Base-by-base conservation (phyloP, 306 rosid genomes). In the Crotalaria pallida region DNA sequence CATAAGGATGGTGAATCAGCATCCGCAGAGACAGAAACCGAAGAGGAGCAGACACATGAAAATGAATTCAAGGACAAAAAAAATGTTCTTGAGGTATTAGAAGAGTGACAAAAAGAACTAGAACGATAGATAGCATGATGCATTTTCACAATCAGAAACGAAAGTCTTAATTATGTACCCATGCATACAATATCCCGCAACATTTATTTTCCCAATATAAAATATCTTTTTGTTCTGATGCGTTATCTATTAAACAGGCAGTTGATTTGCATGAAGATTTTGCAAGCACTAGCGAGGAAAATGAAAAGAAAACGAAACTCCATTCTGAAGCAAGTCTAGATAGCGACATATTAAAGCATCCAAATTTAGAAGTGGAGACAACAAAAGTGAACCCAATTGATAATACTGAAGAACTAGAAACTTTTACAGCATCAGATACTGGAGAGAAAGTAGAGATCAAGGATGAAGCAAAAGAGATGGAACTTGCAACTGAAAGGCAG, bases 171-270 rank as follows among this genome's bases (percentile, higher is more conserved):
- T 19, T 50, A 24, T 51, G 3, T 40, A 24, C 12, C 44, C 7
- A 51, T 26, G 19, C 15, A 19, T 36, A 3, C n/a, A 21, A 41
- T 1, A 31, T 5, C 6, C 8, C 5, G 7, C 1, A 7, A 10
- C 21, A 59, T 27, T 76, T 34, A 22, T 50, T 69, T 56, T 62
- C 40, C 56, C 21, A 18, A 12, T 15, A 7, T 31, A 12, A 29
- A 24, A 29, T 15, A 26, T 33, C n/a, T 40, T 23, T 16, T 3
- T 36, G 9, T 41, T 62, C 5, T 52, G 19, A 67, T 49, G 11
- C 27, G 13, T 44, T 26, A 23, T n/a, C n/a, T n/a, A n/a, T n/a
- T n/a, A 80, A 63, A 64, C 77, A 80, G 80, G 77, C 6, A 10
- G 22, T 18, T 18, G 80, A 57, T 41, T 66, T 19, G 41, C 71